A percentile compares a stretch with the other conserved stretches of the same genome.
phyloP scores from a whole-genome alignment of 805 yeast genomes.

The Cyberlindnera samutprakarnensis region DNA sequence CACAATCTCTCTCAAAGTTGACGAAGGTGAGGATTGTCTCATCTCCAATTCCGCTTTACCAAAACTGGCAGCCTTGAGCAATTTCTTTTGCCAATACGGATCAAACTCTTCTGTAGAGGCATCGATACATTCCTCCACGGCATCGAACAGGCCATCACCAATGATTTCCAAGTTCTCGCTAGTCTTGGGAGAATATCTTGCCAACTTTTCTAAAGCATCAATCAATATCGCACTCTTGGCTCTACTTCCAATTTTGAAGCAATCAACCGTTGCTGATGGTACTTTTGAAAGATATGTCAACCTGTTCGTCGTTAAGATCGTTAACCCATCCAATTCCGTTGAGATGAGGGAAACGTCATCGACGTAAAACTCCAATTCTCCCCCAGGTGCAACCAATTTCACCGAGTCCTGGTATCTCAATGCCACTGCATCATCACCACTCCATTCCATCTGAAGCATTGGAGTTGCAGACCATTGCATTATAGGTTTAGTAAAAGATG shows the following conservation, averaged over 20 bases:
- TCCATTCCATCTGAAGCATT: slow-evolving; percentile 50
- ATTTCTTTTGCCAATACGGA: slow-evolving; percentile 68
- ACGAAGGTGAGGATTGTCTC: slow-evolving; percentile 18
- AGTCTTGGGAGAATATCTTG: slow-evolving; percentile 68
- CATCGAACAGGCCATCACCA: slow-evolving; percentile 42
- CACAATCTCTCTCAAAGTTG: slow-evolving; percentile 46
- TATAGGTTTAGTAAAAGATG: slow-evolving; percentile 5
- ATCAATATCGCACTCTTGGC: slow-evolving; percentile 75
- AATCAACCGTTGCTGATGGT: slow-evolving; percentile 42
- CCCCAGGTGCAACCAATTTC: slow-evolving; percentile 65
- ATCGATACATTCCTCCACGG: slow-evolving; percentile 62
- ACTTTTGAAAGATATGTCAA: slow-evolving; percentile 64
- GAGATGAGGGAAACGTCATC: slow-evolving; percentile 28
- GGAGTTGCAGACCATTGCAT: no score
- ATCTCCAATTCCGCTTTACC: slow-evolving; percentile 56
- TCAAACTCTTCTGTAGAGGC: slow-evolving; percentile 79
- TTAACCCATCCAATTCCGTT: slow-evolving; percentile 64
- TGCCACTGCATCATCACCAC: slow-evolving; percentile 77
- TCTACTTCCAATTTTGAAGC: slow-evolving; percentile 78
- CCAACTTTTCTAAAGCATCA: slow-evolving; percentile 67
- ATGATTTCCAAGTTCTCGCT: slow-evolving; percentile 63
- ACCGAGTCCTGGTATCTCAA: slow-evolving; percentile 55
- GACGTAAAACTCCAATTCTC: slow-evolving; percentile 44
- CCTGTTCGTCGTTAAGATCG: slow-evolving; percentile 45
- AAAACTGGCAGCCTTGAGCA: slow-evolving; percentile 75